Percentiles rank a stretch among this genome's conserved stretches.
Evolutionary conservation across 2,329 filamentous ascomycete genomes (phyloP).

Genomic region (Teratosphaeria gauchensis): DNA sequence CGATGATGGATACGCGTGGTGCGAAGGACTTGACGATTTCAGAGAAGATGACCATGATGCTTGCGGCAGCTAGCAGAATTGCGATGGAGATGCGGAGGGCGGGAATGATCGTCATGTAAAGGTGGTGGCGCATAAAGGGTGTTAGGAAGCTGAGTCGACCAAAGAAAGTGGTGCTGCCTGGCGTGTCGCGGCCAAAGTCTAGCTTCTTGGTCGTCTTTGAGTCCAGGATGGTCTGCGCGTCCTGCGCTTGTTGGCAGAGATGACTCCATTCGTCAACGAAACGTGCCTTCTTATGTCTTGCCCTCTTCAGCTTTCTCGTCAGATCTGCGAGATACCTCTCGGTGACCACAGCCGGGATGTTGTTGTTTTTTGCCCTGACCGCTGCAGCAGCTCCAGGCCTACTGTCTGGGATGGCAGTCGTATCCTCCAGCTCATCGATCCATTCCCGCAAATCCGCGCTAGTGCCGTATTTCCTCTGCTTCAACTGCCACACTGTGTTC

Average conservation of each 20-base stretch:
- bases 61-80: conserved; percentile 62
- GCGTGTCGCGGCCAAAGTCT: conserved; percentile 56
- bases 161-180: conserved; percentile 36
- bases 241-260: conserved; percentile 62
- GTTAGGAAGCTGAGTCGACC: conserved; percentile 55
- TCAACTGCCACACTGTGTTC: conserved; percentile 67
- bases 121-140: conserved; percentile 70
- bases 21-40: conserved; percentile 80
- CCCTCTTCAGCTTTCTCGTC: conserved; percentile 69
- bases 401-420: conserved; percentile 57
- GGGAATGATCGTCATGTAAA: conserved; percentile 66
- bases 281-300: conserved; percentile 71
- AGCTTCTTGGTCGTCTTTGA: conserved; percentile 71
- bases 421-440: conserved; percentile 88
- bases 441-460: conserved; percentile 73
- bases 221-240: conserved; percentile 74
- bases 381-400: conserved; percentile 33
- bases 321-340: conserved; percentile 88
- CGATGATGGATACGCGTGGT: conserved; percentile 63
- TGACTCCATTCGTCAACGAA: conserved; percentile 81
- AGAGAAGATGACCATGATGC: conserved; percentile 80
- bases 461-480: conserved; percentile 69
- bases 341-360: conserved; percentile 68
- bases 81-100: conserved; percentile 55
- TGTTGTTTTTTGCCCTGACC: conserved; percentile 17